Evolutionary conservation across 495 filamentous ascomycete genomes (phyloP).

Genomic region (Neurospora sp.): DNA sequence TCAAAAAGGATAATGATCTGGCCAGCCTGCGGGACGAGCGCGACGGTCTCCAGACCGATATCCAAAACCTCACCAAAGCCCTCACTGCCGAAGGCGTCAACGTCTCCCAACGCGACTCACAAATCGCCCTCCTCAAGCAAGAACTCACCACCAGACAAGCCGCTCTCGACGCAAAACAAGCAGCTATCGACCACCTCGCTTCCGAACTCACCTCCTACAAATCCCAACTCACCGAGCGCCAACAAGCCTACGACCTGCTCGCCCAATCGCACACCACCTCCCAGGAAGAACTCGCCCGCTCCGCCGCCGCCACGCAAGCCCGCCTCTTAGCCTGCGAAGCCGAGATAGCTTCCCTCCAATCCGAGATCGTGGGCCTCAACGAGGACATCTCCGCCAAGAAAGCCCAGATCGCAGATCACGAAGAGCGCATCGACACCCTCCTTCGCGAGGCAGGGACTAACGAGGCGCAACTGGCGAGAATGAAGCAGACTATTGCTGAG

Average conservation of each 20-base stretch:
- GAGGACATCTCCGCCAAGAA: background rate
- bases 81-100: background rate
- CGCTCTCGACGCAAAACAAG: background rate
- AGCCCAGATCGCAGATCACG: background rate
- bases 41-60: background rate
- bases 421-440: background rate
- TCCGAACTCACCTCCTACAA: background rate
- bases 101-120: background rate
- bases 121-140: background rate
- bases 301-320: background rate
- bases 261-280: background rate
- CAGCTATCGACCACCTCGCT: background rate
- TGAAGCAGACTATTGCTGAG: background rate
- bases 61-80: background rate
- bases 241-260: background rate
- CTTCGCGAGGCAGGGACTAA: background rate
- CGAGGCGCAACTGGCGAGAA: background rate
- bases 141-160: background rate
- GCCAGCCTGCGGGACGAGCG: background rate
- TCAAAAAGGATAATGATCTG: background rate
- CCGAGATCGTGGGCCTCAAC: background rate
- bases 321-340: background rate
- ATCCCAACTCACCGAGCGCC: background rate
- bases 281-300: background rate
- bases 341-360: background rate